phyloP scores from a whole-genome alignment of 768 basidiomycete species.

The Punctularia strigosozonata region DNA sequence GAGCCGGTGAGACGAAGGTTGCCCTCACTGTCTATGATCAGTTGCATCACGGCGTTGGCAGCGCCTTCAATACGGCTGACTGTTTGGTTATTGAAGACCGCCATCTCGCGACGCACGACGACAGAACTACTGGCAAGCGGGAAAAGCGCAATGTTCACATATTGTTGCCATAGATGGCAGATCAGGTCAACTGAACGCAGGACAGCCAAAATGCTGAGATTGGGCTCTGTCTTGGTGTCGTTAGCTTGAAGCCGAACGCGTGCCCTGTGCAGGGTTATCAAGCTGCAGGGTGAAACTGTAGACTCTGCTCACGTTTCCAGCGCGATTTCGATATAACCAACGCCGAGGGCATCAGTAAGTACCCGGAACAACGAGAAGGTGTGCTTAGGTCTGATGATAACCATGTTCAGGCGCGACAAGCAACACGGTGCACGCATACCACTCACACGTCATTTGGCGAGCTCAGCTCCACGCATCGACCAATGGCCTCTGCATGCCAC shows the following conservation, averaged over 20 bases:
- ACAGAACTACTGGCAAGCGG: constrained; percentile 81
- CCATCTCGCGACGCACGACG: constrained; percentile 86
- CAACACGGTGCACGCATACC: neutral
- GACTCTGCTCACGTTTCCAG: constrained; percentile 73
- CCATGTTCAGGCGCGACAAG: neutral
- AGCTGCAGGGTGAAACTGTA: neutral
- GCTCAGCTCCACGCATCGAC: constrained; percentile 87
- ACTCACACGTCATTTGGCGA: constrained; percentile 75
- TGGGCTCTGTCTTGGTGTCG: constrained; percentile 76
- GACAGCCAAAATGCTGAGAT: constrained; percentile 50
- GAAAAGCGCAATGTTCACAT: constrained; percentile 80
- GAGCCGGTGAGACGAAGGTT: neutral
- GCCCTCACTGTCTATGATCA: constrained; percentile 65
- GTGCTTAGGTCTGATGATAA: constrained; percentile 67
- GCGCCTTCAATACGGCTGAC: constrained; percentile 77
- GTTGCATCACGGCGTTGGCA: constrained; percentile 70
- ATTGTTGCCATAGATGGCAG: constrained; percentile 95
- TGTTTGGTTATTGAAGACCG: constrained; percentile 80
- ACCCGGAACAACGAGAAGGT: constrained; percentile 74
- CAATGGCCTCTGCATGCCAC: constrained; percentile 97
- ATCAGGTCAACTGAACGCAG: constrained; percentile 73
- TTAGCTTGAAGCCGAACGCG: constrained; percentile 56
- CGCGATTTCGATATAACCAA: constrained; percentile 81
- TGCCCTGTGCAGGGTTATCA: constrained; percentile 32
- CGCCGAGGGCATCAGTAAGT: constrained; percentile 76